Evolutionary conservation across 1,284 basidiomycete genomes (phyloP), one percentile per base, ranked within the genome.

Genomic region (Tylopilus sp.): DNA sequence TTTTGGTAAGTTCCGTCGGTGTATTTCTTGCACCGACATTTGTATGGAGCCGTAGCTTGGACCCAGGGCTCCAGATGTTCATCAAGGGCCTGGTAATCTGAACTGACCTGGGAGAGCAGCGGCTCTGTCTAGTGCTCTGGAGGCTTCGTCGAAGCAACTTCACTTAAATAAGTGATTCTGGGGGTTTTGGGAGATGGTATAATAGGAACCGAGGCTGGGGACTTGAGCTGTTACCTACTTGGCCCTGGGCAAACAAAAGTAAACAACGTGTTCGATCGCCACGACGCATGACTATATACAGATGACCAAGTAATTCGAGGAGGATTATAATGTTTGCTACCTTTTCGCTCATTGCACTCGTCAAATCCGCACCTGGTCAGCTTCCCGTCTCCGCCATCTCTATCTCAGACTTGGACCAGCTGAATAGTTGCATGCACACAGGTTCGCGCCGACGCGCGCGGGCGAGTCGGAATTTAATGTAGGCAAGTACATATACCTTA

Each of bases 151-250:
- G 30, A 42, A 46, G 47, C 12, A 50, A 40, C 29, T 21, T 33
- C 34, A 55, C 59, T 39, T 43, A 49, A 57, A 51, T 9, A 40
- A 42, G 39, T 29, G n/a, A n/a, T 34, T 49, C 50, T 40, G 41
- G 33, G 17, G n/a, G 15, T 34, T 49, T 48, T 40, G 41, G 33
- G 17, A 15, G 29, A 38, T 11, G n/a, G 3, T 33, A 35, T n/a
- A 7, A 10, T 17, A 37, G 7, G 3, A n/a, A 6, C 14, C 20
- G 14, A 7, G 8, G 33, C 15, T n/a, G 8, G 34, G 8, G 5
- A 18, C 17, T 18, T 18, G 34, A 35, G 17, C 33, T 17, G n/a
- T n/a, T n/a, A n/a, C n/a, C n/a, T 15, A 39, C 33, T n/a, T 34
- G 33, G n/a, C 33, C n/a, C 17, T 35, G 14, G 8, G n/a, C 18